These are phyloP conservation scores for Cladosporium sp. DNA, from an alignment of 2,329 filamentous ascomycete genomes.

Conservation along the genomic window DNA sequence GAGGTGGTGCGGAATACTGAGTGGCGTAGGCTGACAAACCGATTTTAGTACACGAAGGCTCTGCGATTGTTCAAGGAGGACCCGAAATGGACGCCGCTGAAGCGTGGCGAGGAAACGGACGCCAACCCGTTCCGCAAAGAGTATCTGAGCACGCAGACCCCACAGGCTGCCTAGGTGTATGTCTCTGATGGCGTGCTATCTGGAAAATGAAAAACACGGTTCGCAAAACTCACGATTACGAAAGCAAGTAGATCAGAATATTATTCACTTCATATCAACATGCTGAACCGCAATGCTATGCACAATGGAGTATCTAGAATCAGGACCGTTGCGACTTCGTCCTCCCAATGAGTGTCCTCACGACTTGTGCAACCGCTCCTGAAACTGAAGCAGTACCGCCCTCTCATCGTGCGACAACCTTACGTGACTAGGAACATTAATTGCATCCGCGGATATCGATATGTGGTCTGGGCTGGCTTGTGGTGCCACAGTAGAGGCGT, in stretches of 20 bases:
- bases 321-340: too few species aligned
- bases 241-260: too few species aligned
- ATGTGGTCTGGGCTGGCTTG: not conserved
- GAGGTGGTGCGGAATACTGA: not conserved
- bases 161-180: slow-evolving; percentile 14
- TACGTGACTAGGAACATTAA: not conserved
- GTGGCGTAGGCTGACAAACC: slow-evolving; percentile 16
- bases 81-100: slow-evolving; percentile 94
- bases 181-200: too few species aligned
- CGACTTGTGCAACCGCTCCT: slow-evolving; percentile 10
- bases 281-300: too few species aligned
- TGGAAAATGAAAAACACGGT: too few species aligned
- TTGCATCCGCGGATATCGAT: not conserved
- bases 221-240: too few species aligned
- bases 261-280: too few species aligned
- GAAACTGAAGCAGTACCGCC: slow-evolving; percentile 1
- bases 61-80: slow-evolving; percentile 98
- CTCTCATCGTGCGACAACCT: not conserved
- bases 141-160: slow-evolving; percentile 52
- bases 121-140: slow-evolving; percentile 69
- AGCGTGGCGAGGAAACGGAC: slow-evolving; percentile 72
- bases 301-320: too few species aligned
- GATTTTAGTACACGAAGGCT: slow-evolving; percentile 75
- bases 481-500: not conserved
- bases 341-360: not conserved